Evolutionary conservation across 306 rosid species (phyloP).

Genomic region (Astragalus membranaceus): DNA sequence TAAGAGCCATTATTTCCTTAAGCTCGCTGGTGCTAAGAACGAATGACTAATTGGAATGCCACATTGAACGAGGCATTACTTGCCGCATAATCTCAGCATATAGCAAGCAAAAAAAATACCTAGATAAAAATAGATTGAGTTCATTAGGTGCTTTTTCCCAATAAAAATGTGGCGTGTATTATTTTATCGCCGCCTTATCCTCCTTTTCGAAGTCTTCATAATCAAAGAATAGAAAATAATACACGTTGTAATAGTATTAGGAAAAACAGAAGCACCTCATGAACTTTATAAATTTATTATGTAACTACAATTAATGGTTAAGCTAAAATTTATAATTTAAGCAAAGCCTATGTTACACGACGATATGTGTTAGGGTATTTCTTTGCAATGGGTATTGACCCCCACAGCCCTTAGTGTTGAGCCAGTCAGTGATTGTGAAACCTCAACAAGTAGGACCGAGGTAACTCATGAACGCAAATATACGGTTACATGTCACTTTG

Average conservation of each 20-base stretch:
- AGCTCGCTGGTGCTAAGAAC: background rate
- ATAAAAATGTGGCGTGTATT: no score
- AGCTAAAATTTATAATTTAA: constrained; percentile 22
- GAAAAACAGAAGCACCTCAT: background rate
- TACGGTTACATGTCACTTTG: constrained; percentile 17
- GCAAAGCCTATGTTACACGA: constrained; percentile 23
- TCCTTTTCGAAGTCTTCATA: background rate
- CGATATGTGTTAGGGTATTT: constrained; percentile 6
- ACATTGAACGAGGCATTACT: background rate
- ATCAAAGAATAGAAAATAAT: background rate
- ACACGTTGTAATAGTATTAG: background rate
- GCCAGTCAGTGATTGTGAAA: constrained; percentile 15
- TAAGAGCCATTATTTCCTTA: background rate
- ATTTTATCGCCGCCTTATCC: no score
- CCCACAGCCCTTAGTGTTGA: constrained; percentile 7
- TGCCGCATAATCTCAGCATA: background rate
- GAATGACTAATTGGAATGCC: background rate
- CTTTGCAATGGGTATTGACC: background rate
- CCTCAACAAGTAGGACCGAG: constrained; percentile 22
- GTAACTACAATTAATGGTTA: constrained; percentile 4
- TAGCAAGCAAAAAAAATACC: background rate
- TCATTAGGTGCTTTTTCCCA: background rate
- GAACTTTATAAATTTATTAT: background rate
- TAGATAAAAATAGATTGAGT: background rate
- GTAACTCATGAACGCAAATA: constrained; percentile 19